These are phyloP conservation scores for Ilyonectria destructans DNA, from an alignment of 2,329 filamentous ascomycete species.

Conservation along the genomic window DNA sequence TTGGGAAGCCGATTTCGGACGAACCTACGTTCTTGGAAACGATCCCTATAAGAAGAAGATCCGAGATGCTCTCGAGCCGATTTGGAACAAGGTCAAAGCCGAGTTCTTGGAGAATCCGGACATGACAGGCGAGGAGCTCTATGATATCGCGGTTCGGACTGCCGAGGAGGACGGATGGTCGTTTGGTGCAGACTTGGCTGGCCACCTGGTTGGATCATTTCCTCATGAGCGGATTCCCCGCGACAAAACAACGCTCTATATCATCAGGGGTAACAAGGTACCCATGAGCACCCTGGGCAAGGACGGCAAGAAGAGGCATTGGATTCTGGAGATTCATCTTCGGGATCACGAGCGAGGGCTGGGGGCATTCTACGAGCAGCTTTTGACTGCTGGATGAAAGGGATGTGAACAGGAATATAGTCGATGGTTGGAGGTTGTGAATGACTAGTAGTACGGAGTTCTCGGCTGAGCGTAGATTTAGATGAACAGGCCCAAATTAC, in stretches of 20 bases:
- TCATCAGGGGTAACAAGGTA: constrained; percentile 61
- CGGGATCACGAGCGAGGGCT: constrained; percentile 56
- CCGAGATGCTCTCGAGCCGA: constrained; percentile 63
- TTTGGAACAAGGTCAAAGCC: constrained; percentile 62
- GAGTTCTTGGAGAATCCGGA: constrained; percentile 56
- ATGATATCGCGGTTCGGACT: constrained; percentile 57
- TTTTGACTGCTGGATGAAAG: constrained; percentile 44
- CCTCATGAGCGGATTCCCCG: constrained; percentile 67
- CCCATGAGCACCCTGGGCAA: constrained; percentile 57
- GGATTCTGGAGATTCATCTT: constrained; percentile 68
- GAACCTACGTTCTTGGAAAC: constrained; percentile 66
- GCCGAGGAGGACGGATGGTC: constrained; percentile 60
- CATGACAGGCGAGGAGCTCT: constrained; percentile 66
- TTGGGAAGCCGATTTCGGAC: constrained; percentile 70
- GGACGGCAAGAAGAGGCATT: constrained; percentile 62
- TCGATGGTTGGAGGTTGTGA: too few species aligned
- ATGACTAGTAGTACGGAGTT: too few species aligned
- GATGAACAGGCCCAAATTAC: too few species aligned
- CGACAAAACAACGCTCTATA: constrained; percentile 63
- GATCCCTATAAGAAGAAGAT: constrained; percentile 62
- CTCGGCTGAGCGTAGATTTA: too few species aligned
- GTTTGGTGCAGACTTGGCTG: constrained; percentile 62
- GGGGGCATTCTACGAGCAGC: constrained; percentile 62
- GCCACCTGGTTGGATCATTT: constrained; percentile 67
- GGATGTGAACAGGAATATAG: too few species aligned